Conservation (phyloP, 129 eudicot genomes). For the Arctium minus region DNA sequence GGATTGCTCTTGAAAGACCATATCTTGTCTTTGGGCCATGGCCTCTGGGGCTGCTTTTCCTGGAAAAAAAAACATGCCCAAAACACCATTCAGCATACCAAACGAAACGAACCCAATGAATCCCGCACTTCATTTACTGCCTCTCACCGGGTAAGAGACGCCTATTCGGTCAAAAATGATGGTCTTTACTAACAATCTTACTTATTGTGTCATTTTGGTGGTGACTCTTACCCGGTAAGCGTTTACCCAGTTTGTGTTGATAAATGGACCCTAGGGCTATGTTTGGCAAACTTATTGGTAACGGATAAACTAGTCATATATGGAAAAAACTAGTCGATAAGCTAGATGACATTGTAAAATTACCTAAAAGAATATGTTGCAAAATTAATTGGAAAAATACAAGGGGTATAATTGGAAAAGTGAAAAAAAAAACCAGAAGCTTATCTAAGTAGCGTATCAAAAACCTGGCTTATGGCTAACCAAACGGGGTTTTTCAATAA, state of each 20-base stretch:
- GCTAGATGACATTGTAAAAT: background rate
- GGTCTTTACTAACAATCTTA: background rate
- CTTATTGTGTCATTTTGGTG: background rate
- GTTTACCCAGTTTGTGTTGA: too few species aligned
- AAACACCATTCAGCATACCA: background rate
- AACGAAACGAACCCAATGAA: background rate
- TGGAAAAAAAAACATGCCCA: slow-evolving; percentile 24
- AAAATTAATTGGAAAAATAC: background rate
- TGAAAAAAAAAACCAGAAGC: background rate
- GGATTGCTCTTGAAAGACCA: slow-evolving; percentile 66
- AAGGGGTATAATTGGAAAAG: background rate
- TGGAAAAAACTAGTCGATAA: background rate
- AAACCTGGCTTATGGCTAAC: background rate
- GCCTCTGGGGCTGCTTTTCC: slow-evolving; percentile 87
- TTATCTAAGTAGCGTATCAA: background rate
- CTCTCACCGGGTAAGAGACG: background rate
- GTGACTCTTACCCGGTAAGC: background rate
- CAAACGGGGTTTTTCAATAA: background rate
- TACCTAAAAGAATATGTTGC: background rate
- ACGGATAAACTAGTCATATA: background rate
- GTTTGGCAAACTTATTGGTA: background rate
- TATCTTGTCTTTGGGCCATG: slow-evolving; percentile 91
- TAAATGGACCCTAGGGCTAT: background rate
- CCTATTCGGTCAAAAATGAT: too few species aligned
- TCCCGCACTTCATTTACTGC: background rate